A percentile compares a stretch with the other conserved stretches of the same genome.
phyloP scores from a whole-genome alignment of 345 rosid genomes.

The Pistacia integerrima region DNA sequence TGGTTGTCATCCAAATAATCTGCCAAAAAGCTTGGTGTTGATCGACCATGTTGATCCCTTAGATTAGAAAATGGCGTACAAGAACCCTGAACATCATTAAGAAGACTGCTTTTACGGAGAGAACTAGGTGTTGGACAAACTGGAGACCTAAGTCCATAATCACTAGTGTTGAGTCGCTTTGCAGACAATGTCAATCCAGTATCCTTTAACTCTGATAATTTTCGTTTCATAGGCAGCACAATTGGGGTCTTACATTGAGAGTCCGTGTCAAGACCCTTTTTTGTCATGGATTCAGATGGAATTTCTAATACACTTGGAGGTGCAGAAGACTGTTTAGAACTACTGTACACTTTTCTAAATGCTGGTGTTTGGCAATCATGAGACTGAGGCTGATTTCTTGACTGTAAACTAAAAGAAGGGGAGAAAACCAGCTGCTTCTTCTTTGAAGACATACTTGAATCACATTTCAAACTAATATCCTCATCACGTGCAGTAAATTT shows the following conservation, averaged over 20 bases:
- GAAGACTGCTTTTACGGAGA: slow-evolving; percentile 43
- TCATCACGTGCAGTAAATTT: slow-evolving; percentile 46
- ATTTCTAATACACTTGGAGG: slow-evolving; percentile 40
- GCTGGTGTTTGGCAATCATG: slow-evolving; percentile 52
- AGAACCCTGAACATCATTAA: slow-evolving; percentile 50
- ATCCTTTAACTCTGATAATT: slow-evolving; percentile 72
- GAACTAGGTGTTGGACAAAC: slow-evolving; percentile 55
- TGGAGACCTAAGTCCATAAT: slow-evolving; percentile 71
- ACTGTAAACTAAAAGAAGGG: slow-evolving; percentile 58
- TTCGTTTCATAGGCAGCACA: slow-evolving; percentile 73
- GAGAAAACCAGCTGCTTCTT: slow-evolving; percentile 82
- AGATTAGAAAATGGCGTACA: slow-evolving; percentile 53
- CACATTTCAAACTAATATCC: slow-evolving; percentile 48
- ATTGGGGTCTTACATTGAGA: slow-evolving; percentile 68
- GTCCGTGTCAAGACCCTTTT: slow-evolving; percentile 50
- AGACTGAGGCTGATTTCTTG: slow-evolving; percentile 47
- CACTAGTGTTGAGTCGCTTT: slow-evolving; percentile 70
- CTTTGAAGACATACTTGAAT: slow-evolving; percentile 53
- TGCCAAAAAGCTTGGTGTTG: slow-evolving; percentile 36
- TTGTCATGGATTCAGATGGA: slow-evolving; percentile 40
- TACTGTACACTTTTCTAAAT: slow-evolving; percentile 37
- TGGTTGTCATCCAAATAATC: slow-evolving; percentile 57
- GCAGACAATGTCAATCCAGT: slow-evolving; percentile 48
- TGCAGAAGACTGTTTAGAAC: slow-evolving; percentile 40
- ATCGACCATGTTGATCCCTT: slow-evolving; percentile 48